Evolutionary conservation across 139 green algal genomes (phyloP).

Genomic region (Haematococcus sp.): DNA sequence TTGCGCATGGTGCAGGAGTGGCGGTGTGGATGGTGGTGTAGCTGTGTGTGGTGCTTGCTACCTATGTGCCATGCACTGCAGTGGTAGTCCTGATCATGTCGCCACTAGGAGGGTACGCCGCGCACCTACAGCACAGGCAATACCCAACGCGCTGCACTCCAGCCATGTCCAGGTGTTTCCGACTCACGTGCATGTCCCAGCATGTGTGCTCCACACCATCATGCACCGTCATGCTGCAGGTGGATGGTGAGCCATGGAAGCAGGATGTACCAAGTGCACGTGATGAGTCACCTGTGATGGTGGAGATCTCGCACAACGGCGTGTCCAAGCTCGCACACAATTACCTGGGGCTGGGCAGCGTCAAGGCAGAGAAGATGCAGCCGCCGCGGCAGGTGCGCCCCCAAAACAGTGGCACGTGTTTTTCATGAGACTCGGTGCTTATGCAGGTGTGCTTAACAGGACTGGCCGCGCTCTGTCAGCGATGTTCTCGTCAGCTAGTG

Average conservation of each 20-base stretch:
- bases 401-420: too few species aligned
- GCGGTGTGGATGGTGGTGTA: not conserved
- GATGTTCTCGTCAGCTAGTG: too few species aligned
- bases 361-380: too few species aligned
- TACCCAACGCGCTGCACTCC: too few species aligned
- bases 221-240: slow-evolving; percentile 61
- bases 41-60: not conserved
- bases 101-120: too few species aligned
- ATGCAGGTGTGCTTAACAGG: too few species aligned
- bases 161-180: not conserved
- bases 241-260: slow-evolving; percentile 85
- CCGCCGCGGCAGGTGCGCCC: too few species aligned
- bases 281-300: slow-evolving; percentile 25
- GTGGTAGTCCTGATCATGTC: too few species aligned
- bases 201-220: not conserved
- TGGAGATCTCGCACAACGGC: slow-evolving; percentile 39
- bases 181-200: not conserved
- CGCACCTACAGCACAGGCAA: too few species aligned
- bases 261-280: slow-evolving; percentile 60
- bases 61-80: not conserved
- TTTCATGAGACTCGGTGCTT: too few species aligned
- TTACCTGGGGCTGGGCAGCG: not conserved
- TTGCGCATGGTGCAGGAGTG: not conserved
- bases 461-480: too few species aligned
- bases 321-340: slow-evolving; percentile 35